Evolutionary conservation across 768 basidiomycete species (phyloP), one percentile per base, ranked within the genome.

Genomic region (Rhizopogon vesiculosus): DNA sequence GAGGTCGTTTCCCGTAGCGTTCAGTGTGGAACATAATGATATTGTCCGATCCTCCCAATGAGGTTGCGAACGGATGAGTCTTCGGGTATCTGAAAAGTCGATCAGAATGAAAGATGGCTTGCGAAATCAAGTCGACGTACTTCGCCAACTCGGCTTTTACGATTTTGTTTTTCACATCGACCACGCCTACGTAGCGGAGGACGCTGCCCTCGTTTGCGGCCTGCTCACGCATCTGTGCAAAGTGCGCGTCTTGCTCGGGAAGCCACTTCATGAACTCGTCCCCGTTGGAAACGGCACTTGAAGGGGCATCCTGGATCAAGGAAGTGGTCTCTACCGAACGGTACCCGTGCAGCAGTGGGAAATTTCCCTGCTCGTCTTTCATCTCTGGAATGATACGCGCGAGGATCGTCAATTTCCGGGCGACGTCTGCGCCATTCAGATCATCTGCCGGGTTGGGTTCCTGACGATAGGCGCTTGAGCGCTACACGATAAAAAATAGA

Each of bases 381-480:
- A 74, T 67, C 18, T 74, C 66, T 5, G 83, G 78, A 57, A 93
- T 81, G 64, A 85, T 82, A 51, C 97, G 87, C 0, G 93, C 87
- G 55, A 99, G 81, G 72, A 99, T 99, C 52, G 93, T 93, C 46
- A 99, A 83, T 71, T 99, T 99, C 44, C 97, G 86, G 2, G 95
- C 95, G 45, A 99, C 97, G 70, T 99, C 97, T 35, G 90, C 89
- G 5, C 97, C 97, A 59, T 93, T 95, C 43, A 99, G 85, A 69
- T 99, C 97, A 64, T 98, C 96, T 31, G 87, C 90, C 0, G 97
- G 97, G 69, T 99, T 92, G 5, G 97, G 97, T 76, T 99, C 97
- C 94, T 97, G 59, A 13, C 7, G 16, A 22, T 31, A 8, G 35
- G 22, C 28, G 22, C 25, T 4, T 41, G 44, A 57, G 35, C 13